phyloP scores from a whole-genome alignment of 2,329 filamentous ascomycete species.

The Byssoonygena ceratinophila region DNA sequence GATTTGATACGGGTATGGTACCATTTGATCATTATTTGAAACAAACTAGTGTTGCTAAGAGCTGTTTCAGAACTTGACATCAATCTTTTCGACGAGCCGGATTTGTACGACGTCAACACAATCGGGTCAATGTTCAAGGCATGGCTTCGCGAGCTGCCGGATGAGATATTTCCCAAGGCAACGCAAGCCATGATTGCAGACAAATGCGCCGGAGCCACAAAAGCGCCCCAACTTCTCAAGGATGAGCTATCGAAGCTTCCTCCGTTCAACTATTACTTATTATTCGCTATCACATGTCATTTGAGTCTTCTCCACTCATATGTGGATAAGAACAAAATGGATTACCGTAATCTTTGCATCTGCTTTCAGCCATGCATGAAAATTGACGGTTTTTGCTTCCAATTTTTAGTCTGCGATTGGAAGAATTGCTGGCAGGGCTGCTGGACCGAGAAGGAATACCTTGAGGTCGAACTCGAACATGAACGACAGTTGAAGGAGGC shows the following conservation, averaged over 20 bases:
- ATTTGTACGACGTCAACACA: constrained; percentile 92
- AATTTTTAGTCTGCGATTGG: constrained; percentile 91
- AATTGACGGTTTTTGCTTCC: constrained; percentile 90
- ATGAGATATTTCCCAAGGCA: constrained; percentile 80
- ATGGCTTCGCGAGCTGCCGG: constrained; percentile 88
- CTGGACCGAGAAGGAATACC: constrained; percentile 72
- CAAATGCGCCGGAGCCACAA: constrained; percentile 67
- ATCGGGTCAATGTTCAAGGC: constrained; percentile 93
- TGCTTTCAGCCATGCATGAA: constrained; percentile 97
- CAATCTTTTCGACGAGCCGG: constrained; percentile 74
- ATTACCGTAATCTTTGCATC: constrained; percentile 87
- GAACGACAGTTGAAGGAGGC: constrained; percentile 26
- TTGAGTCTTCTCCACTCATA: constrained; percentile 83
- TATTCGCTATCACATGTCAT: constrained; percentile 95
- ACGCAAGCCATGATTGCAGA: constrained; percentile 69
- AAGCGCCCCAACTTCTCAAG: constrained; percentile 72
- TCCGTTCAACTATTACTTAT: constrained; percentile 92
- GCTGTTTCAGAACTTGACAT: constrained; percentile 62
- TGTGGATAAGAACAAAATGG: constrained; percentile 96
- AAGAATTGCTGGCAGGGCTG: constrained; percentile 95
- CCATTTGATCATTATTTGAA: constrained; percentile 15
- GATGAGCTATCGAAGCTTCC: constrained; percentile 90
- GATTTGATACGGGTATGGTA: constrained; percentile 66
- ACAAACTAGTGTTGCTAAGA: not conserved
- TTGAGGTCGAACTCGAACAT: constrained; percentile 46